Base-by-base conservation (phyloP, 106 monocot genomes). In the Agapanthus africanus region DNA sequence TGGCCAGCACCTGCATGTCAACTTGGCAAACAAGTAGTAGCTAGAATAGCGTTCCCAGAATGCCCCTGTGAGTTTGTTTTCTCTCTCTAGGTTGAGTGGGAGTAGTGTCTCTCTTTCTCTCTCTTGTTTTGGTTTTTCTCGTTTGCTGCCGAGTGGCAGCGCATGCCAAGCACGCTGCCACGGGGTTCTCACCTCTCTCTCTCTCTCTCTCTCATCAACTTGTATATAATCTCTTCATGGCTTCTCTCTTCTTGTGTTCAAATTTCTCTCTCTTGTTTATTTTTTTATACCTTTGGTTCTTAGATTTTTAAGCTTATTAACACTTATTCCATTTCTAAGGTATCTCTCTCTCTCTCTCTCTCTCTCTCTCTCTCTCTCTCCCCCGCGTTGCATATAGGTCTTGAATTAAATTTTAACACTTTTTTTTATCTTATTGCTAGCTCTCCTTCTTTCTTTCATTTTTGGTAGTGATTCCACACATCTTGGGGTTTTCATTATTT, bases 121-220 rank as follows among this genome's bases (percentile, higher is more conserved):
- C 7, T 4, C 11, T 6, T 54, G 7, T 54, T 26, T 54, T 0
- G 22, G 54, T 54, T 23, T 23, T 54, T 23, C 27, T 26, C 54
- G 54, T 54, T 54, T 64, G 64, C 3, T 23, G 66, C 37, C 65
- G 66, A 44, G 66, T 67, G 66, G 66, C 66, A 67, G 44, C 11
- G 66, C 66, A 67, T 67, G 66, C 26, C 22, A 26, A 44, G 40
- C 66, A 67, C 66, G 66, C 41, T 42, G 42, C 66, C 41, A 28
- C 42, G 66, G 66, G 66, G 14, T 23, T 22, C 10, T 26, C 16
- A n/a, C 10, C 39, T 56, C 26, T 70, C 13, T 70, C 35, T 36
- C 37, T 54, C 26, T 54, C 26, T 52, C 51, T 70, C 35, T 54
- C 51, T 70, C 36, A n/a, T n/a, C n/a, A n/a, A n/a, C n/a, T n/a